A percentile compares a stretch with the other conserved stretches of the same genome.
phyloP scores from a whole-genome alignment of 2,329 filamentous ascomycete species.

The Microascus cirrosus region DNA sequence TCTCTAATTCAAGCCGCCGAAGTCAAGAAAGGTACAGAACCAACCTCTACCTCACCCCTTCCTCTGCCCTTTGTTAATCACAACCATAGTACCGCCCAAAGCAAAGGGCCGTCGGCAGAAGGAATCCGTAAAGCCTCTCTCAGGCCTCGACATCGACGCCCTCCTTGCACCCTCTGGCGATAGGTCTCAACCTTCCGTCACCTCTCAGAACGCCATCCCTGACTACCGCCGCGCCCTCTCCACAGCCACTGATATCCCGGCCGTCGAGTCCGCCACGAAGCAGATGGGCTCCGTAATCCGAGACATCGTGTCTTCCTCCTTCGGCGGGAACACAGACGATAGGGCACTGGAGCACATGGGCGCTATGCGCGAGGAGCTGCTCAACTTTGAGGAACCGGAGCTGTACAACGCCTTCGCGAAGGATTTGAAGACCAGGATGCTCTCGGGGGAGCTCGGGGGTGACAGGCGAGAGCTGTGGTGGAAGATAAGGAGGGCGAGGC shows the following conservation, averaged over 20 bases:
- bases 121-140: slow-evolving; percentile 70
- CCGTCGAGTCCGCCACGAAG: slow-evolving; percentile 55
- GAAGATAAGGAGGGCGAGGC: slow-evolving; percentile 49
- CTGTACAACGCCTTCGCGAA: slow-evolving; percentile 67
- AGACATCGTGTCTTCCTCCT: slow-evolving; percentile 56
- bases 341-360: slow-evolving; percentile 65
- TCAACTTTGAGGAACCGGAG: slow-evolving; percentile 61
- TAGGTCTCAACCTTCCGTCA: slow-evolving; percentile 18
- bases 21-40: slow-evolving; percentile 65
- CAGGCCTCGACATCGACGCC: slow-evolving; percentile 75
- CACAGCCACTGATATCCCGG: slow-evolving; percentile 44
- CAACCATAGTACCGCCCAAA: slow-evolving; percentile 59
- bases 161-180: slow-evolving; percentile 40
- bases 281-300: slow-evolving; percentile 67
- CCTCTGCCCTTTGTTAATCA: background rate
- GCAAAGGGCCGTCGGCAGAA: slow-evolving; percentile 60
- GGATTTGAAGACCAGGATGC: slow-evolving; percentile 60
- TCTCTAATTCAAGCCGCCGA: slow-evolving; percentile 58
- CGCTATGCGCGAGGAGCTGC: slow-evolving; percentile 67
- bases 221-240: slow-evolving; percentile 77
- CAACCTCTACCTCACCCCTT: background rate
- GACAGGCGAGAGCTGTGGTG: slow-evolving; percentile 79
- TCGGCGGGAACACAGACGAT: slow-evolving; percentile 65
- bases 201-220: slow-evolving; percentile 67
- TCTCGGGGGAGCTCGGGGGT: slow-evolving; percentile 60